Conservation (phyloP, 495 filamentous ascomycete species). For the Lepraria neglecta region DNA sequence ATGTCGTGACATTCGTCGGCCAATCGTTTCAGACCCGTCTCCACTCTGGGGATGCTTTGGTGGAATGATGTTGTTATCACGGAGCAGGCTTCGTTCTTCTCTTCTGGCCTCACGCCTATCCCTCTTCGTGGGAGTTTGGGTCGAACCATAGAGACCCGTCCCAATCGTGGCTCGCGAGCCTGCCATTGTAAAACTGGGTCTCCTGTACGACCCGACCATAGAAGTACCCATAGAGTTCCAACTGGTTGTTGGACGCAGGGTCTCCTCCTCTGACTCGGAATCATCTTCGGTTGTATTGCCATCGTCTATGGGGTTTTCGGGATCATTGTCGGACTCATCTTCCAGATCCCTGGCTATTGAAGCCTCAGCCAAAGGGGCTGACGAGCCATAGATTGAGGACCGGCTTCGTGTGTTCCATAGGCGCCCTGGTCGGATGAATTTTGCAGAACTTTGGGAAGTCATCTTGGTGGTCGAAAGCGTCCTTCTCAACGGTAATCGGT, state of each 20-base stretch:
- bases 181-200: constrained; percentile 58
- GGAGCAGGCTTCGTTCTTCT: constrained; percentile 67
- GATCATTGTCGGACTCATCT: constrained; percentile 40
- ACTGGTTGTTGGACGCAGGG: constrained; percentile 35
- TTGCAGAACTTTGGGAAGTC: constrained; percentile 12
- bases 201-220: constrained; percentile 63
- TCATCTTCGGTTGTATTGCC: constrained; percentile 38
- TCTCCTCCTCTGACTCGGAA: constrained; percentile 35
- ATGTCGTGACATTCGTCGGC: constrained; percentile 13
- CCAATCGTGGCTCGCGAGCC: constrained; percentile 49
- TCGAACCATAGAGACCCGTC: constrained; percentile 13
- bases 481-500: background rate
- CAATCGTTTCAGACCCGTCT: constrained; percentile 43
- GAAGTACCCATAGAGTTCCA: constrained; percentile 40
- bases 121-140: constrained; percentile 41
- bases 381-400: constrained; percentile 14
- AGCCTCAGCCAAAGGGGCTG: constrained; percentile 58
- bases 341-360: constrained; percentile 66
- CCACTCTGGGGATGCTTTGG: constrained; percentile 56
- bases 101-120: constrained; percentile 59
- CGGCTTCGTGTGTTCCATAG: constrained; percentile 22
- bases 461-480: background rate
- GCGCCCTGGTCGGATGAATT: constrained; percentile 14
- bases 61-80: constrained; percentile 69
- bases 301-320: constrained; percentile 42